Evolutionary conservation across 2,329 filamentous ascomycete species (phyloP).

Genomic region (Samsoniella hepiali): DNA sequence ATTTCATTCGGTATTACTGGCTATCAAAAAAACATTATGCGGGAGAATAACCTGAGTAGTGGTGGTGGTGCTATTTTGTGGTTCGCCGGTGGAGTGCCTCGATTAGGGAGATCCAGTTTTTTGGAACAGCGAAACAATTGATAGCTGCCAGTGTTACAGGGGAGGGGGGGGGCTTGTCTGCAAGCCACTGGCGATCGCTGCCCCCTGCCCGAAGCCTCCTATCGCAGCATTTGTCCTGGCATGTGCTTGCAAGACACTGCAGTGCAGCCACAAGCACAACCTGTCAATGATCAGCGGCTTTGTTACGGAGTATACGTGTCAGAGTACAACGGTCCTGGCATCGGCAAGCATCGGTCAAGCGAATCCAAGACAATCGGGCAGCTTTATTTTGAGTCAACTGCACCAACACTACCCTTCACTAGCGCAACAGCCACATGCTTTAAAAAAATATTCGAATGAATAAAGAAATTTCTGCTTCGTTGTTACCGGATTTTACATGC

Average conservation of each 20-base stretch:
- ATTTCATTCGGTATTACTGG: neutral
- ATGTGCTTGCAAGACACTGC: neutral
- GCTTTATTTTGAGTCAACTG: neutral
- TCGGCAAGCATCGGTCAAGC: neutral
- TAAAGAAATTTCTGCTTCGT: neutral
- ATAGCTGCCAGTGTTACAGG: neutral
- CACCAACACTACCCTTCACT: neutral
- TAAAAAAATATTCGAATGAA: neutral
- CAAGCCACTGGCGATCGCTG: slow-evolving; percentile 6
- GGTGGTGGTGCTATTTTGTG: neutral
- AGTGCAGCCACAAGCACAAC: neutral
- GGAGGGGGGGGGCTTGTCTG: neutral
- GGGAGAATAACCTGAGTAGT: no score
- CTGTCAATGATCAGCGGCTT: neutral
- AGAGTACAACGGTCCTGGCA: neutral
- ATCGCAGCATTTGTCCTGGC: neutral
- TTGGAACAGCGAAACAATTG: neutral
- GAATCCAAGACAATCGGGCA: neutral
- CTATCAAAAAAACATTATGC: neutral
- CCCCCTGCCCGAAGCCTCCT: neutral
- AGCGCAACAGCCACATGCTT: neutral
- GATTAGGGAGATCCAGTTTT: neutral
- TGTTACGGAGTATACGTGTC: neutral
- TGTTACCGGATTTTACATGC: neutral
- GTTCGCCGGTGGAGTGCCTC: neutral